Percentiles rank a stretch among this genome's conserved stretches.
Evolutionary conservation across 108 stramenopile genomes (phyloP).

Genomic region (Cylindrotheca closterium): DNA sequence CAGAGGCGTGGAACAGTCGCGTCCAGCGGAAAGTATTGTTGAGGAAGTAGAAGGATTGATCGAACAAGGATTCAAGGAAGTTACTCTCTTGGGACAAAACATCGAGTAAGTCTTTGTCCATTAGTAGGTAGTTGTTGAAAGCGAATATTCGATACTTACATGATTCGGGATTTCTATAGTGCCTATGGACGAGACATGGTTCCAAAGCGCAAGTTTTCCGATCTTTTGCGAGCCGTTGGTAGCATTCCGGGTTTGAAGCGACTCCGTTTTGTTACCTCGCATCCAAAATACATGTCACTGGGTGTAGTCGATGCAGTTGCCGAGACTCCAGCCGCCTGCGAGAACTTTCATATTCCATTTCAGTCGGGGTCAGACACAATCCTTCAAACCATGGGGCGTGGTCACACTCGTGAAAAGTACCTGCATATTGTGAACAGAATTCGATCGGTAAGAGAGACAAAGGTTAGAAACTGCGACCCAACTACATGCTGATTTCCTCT

Average conservation of each 20-base stretch:
- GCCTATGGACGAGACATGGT: constrained; percentile 77
- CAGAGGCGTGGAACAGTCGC: constrained; percentile 94
- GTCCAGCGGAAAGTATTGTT: constrained; percentile 87
- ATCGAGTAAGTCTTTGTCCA: constrained; percentile 62
- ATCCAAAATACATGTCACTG: constrained; percentile 95
- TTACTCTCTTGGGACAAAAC: constrained; percentile 97
- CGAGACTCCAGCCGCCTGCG: constrained; percentile 79
- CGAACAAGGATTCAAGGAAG: constrained; percentile 87
- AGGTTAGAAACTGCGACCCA: background rate
- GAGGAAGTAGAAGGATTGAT: constrained; percentile 87
- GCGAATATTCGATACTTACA: background rate
- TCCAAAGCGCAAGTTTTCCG: constrained; percentile 92
- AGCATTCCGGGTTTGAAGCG: constrained; percentile 74
- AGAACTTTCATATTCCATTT: constrained; percentile 92
- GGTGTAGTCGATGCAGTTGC: constrained; percentile 94
- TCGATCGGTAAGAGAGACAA: constrained; percentile 49
- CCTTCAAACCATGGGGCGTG: constrained; percentile 91
- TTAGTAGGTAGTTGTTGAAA: background rate
- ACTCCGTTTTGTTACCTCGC: constrained; percentile 94
- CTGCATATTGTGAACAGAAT: constrained; percentile 89
- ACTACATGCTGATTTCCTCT: background rate
- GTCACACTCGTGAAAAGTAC: constrained; percentile 93
- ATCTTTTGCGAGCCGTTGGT: constrained; percentile 84
- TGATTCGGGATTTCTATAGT: constrained; percentile 2
- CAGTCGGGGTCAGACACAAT: constrained; percentile 89